Evolutionary conservation across 768 basidiomycete species (phyloP).

Genomic region (Cystofilobasidium capitatum): DNA sequence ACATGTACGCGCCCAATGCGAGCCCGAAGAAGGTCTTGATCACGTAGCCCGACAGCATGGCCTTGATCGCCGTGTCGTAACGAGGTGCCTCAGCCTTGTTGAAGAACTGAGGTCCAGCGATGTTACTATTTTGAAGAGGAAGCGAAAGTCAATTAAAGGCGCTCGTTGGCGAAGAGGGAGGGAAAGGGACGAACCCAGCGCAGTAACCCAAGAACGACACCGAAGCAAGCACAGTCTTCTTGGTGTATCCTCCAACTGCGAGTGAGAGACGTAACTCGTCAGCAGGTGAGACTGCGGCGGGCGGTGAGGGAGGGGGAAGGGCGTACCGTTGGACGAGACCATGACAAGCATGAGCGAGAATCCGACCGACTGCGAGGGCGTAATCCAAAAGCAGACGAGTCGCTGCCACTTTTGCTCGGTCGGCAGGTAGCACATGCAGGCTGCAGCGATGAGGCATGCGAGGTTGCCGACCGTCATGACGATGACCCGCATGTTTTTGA

Average conservation of each 20-base stretch:
- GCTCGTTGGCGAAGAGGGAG: background rate
- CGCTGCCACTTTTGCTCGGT: constrained; percentile 35
- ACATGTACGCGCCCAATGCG: constrained; percentile 38
- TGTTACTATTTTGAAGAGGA: constrained; percentile 18
- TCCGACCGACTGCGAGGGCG: constrained; percentile 32
- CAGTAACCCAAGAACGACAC: constrained; percentile 37
- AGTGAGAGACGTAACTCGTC: constrained; percentile 26
- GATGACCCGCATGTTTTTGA: constrained; percentile 31
- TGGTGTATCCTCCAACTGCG: constrained; percentile 35
- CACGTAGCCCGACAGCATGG: constrained; percentile 35
- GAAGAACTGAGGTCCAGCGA: constrained; percentile 29
- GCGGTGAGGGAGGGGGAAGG: too few relatives aligned
- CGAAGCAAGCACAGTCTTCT: constrained; percentile 32
- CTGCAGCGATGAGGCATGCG: constrained; percentile 39
- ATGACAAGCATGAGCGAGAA: constrained; percentile 33
- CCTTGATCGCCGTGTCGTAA: constrained; percentile 34
- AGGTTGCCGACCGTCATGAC: constrained; percentile 34
- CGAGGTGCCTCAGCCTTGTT: constrained; percentile 29
- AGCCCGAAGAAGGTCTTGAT: constrained; percentile 31
- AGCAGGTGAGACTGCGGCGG: constrained; percentile 26
- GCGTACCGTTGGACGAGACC: constrained; percentile 31
- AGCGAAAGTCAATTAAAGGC: background rate
- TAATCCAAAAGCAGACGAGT: constrained; percentile 40
- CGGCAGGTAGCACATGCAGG: constrained; percentile 37
- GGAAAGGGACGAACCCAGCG: constrained; percentile 26